Evolutionary conservation across 176 grass and related monocot genomes (phyloP), one percentile per base, ranked within the genome.

Genomic region (Aegilops sharonensis): DNA sequence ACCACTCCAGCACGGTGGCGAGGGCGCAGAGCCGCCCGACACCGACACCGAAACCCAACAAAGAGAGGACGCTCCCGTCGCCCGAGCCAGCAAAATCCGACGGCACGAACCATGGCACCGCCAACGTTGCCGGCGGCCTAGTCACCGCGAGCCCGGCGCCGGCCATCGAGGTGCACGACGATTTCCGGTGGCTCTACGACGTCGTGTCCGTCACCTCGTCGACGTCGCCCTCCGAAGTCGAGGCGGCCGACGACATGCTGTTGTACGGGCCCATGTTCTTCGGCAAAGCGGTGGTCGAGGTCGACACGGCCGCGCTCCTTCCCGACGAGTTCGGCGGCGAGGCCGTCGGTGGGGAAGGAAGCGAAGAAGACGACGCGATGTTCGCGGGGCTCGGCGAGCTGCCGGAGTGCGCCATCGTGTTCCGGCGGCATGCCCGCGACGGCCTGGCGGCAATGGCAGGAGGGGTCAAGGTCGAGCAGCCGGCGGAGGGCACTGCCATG

Each of bases 401-500:
- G 7, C 94, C 94, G 6, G 94, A 97, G 78, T 97, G 90, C 72
- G 92, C 94, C 31, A 88, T 94, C 84, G 94, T 97, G 75, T 93
- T 97, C 71, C 88, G 84, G 63, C 90, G 84, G n/a, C 74, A 68
- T 40, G 89, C 52, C 57, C 73, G 75, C 15, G 86, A 83, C 63
- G 85, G 81, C 81, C 7, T 87, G 64, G 3, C 75, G 13, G 54
- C 54, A 5, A 66, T 67, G 67, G 65, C 54, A 0, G 80, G 90
- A 64, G 67, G 84, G 8, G 65, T 89, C 11, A 86, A 86, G 74
- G 84, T 79, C 4, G 90, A 83, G 85, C 89, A 79, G 75, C 56
- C 81, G 81, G 68, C 69, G 23, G 81, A 81, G 78, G 78, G 85
- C 77, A 35, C 89, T 0, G 81, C 82, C 77, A 88, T 88, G 77